phyloP scores from a whole-genome alignment of 805 yeast genomes.

The Groenewaldozyma tartarivorans region DNA sequence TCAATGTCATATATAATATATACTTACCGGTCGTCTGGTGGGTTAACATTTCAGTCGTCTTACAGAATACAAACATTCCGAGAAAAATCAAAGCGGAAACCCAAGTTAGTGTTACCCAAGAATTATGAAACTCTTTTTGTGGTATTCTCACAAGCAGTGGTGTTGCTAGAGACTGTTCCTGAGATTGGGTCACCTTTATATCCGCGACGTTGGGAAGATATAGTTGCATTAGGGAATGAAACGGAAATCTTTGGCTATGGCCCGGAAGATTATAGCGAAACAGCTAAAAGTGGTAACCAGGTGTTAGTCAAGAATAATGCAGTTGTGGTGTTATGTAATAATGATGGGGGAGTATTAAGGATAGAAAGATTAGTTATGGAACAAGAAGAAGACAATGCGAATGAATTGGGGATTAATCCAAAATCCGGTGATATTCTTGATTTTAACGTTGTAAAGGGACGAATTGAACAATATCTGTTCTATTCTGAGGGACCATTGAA shows the following conservation, averaged over 20 bases:
- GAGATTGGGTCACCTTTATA: slow-evolving; percentile 13
- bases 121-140: slow-evolving; percentile 55
- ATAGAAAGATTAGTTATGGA: slow-evolving; percentile 39
- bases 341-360: slow-evolving; percentile 51
- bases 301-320: slow-evolving; percentile 35
- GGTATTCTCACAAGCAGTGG: slow-evolving; percentile 48
- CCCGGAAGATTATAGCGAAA: slow-evolving; percentile 39
- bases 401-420: neutral
- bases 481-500: slow-evolving; percentile 32
- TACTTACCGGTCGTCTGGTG: slow-evolving; percentile 41
- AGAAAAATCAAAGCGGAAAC: slow-evolving; percentile 28
- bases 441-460: slow-evolving; percentile 48
- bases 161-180: slow-evolving; percentile 54
- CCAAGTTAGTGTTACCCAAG: slow-evolving; percentile 46
- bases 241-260: slow-evolving; percentile 53
- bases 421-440: neutral
- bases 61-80: slow-evolving; percentile 51
- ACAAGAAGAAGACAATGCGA: slow-evolving; percentile 6
- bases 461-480: slow-evolving; percentile 77
- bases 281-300: slow-evolving; percentile 19
- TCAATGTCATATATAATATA: slow-evolving; percentile 39
- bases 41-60: slow-evolving; percentile 50
- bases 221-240: slow-evolving; percentile 45
- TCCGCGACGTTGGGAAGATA: slow-evolving; percentile 68
- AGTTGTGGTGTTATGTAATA: slow-evolving; percentile 36